A percentile compares a stretch with the other conserved stretches of the same genome.
Evolutionary conservation across 306 rosid species (phyloP).

Genomic region (Prosopis cineraria): DNA sequence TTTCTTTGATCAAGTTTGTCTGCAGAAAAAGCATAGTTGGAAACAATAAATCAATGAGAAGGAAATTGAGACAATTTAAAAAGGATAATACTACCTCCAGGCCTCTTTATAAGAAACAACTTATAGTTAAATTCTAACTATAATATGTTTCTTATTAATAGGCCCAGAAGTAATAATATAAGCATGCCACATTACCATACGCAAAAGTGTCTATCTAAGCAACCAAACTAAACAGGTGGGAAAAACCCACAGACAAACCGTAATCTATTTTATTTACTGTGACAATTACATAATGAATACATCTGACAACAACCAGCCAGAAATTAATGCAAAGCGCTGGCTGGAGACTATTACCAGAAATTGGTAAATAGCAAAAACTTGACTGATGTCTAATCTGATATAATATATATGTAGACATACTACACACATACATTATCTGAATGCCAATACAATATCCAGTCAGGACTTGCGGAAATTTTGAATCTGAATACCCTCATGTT

Average conservation of each 20-base stretch:
- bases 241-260: conserved; percentile 11
- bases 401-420: background rate
- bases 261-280: conserved; percentile 15
- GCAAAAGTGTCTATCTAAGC: background rate
- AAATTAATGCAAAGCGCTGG: background rate
- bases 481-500: conserved; percentile 19
- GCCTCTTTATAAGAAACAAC: too few species aligned
- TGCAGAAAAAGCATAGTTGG: conserved; percentile 45
- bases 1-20: conserved; percentile 99
- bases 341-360: background rate
- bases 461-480: conserved; percentile 5
- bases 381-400: conserved; percentile 3
- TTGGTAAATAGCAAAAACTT: conserved; percentile 2
- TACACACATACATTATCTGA: background rate
- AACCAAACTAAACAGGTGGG: background rate
- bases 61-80: conserved; percentile 7
- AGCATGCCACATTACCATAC: background rate
- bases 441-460: background rate
- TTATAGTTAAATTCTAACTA: too few species aligned
- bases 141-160: too few species aligned
- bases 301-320: background rate
- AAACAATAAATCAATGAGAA: conserved; percentile 14
- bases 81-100: background rate
- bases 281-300: background rate
- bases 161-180: too few species aligned